Evolutionary conservation across 2,329 filamentous ascomycete genomes (phyloP), one percentile per base, ranked within the genome.

Genomic region (Ceratocystis ficicola): DNA sequence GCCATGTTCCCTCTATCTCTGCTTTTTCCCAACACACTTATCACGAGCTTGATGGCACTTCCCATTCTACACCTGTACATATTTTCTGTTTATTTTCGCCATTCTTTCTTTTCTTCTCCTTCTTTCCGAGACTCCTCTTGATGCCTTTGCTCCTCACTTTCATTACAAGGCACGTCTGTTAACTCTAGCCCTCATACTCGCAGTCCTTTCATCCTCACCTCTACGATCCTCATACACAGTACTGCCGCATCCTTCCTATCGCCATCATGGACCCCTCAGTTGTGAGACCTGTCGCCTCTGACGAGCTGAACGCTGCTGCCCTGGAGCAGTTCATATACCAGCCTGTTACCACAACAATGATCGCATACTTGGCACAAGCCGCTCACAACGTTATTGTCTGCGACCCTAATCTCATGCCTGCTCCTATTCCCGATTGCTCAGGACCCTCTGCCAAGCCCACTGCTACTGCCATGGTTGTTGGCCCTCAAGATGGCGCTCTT

Each of bases 311-410:
- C 79, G 83, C 86, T 74, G 82, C 82, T 65, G 89, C 89, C 62
- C 81, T 94, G 69, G 88, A 92, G 72, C 83, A 88, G 72, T 93
- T 94, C 74, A 83, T 94, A 77, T 89, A 87, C 76, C 82, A 83
- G 71, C 86, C 86, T 8, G 89, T 94, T 69, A 85, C 81, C 73
- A 81, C 81, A 71, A 81, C 87, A 65, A 94, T 94, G 89, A 87
- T 94, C 72, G 75, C 79, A 68, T 89, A 90, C 76, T 83, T 94
- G 68, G 87, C 89, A 69, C 77, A 81, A 67, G 89, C 89, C 72
- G 88, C 89, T 67, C 80, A 81, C 73, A 83, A 87, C 73, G 89
- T 94, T 73, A 94, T 94, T 73, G 82, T 87, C 72, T 93, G 89
- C 80, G 89, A 94, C 73, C 77, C 81, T 62, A 77, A 74, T 68